Evolutionary conservation across 257 asterid species (phyloP), one percentile per base, ranked within the genome.

Genomic region (Fraxinus excelsior): DNA sequence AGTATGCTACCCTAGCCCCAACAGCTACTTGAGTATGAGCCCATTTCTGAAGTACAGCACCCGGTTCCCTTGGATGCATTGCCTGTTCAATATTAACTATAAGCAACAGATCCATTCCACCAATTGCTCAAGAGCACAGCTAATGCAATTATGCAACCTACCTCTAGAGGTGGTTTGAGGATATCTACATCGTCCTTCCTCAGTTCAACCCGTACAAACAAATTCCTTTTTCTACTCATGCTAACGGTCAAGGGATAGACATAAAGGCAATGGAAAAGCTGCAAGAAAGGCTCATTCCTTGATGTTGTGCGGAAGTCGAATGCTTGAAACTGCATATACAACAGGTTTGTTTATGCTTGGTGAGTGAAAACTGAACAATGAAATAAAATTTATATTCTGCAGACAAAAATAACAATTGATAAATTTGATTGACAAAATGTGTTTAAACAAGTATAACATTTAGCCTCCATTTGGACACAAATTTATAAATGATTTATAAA

Each of bases 201-300:
- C 82, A 96, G 94, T 83, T 96, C 99, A 76, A 96, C 93, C 66
- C 97, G 93, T 76, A 96, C 89, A 83, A 96, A 93, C 92, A 96
- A 81, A 87, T 96, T 96, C 84, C 97, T 88, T 89, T 96, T 96
- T 81, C 97, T 88, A 84, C 91, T 87, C 97, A 93, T 85, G 88
- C 89, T 89, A 70, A 91, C 95, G 75, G 91, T 91, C 88, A 91
- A 81, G 38, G 99, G 99, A 85, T 93, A 89, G 79, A 93, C 95
- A 91, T 93, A 96, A 71, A 96, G 97, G 86, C 98, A 93, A 84
- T 96, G 99, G 81, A 96, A 96, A 84, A 88, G 98, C 86, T 93
- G 97, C 88, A 91, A 85, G 90, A 91, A 96, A 46, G 99, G 99
- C 85, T 96, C 98, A 68, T 93, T 96, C 89, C 98, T 96, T 65